A percentile compares a stretch with the other conserved stretches of the same genome.
Conservation (phyloP, 768 basidiomycete species). For the Pleurotus cornucopiae region DNA sequence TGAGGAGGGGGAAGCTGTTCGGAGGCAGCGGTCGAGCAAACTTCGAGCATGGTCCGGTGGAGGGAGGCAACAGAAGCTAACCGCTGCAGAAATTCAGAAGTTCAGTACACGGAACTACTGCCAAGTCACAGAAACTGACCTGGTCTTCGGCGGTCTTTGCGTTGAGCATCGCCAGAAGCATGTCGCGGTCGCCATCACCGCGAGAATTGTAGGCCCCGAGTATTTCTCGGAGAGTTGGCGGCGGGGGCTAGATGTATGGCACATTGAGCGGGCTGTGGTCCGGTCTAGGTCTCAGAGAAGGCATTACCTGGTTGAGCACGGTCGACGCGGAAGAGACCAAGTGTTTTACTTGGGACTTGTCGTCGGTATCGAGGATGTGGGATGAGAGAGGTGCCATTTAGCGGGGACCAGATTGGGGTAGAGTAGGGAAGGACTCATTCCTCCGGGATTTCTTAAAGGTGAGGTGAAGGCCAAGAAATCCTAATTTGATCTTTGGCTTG, state of each 20-base stretch:
- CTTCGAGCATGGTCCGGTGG: conserved; percentile 68
- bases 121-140: conserved; percentile 38
- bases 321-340: conserved; percentile 33
- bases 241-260: conserved; percentile 49
- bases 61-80: conserved; percentile 67
- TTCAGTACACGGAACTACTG: neutral
- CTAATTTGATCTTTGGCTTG: conserved; percentile 7
- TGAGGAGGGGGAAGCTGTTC: conserved; percentile 16
- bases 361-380: conserved; percentile 20
- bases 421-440: neutral
- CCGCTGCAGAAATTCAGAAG: conserved; percentile 39
- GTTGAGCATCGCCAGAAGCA: conserved; percentile 86
- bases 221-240: conserved; percentile 82
- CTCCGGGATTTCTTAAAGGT: conserved; percentile 8
- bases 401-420: conserved; percentile 1
- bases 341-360: conserved; percentile 22
- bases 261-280: conserved; percentile 9
- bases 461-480: conserved; percentile 9
- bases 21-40: conserved; percentile 35
- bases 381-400: neutral
- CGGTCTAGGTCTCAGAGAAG: neutral
- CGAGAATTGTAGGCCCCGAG: conserved; percentile 79
- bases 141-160: conserved; percentile 94
- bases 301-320: conserved; percentile 38
- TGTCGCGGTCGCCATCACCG: conserved; percentile 90